Conservation (phyloP, 1,139 yeast genomes). For the Trichomonascaceae sp. region DNA sequence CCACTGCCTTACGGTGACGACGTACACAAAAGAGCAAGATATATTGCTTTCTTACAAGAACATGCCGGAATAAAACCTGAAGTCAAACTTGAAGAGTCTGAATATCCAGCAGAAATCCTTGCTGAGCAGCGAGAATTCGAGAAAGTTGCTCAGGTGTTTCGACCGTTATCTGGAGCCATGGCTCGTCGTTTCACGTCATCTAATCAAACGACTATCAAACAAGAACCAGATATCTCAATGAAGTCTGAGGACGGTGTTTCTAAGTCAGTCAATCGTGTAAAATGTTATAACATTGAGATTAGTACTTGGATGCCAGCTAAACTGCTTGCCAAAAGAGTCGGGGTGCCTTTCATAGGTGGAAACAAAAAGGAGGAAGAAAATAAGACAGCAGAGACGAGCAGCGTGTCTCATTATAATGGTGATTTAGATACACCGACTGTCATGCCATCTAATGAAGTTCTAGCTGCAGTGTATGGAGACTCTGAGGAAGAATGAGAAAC, state of each 20-base stretch:
- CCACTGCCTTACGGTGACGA: slow-evolving; percentile 10
- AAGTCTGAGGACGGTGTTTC: background rate
- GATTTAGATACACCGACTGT: background rate
- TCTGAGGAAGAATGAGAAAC: background rate
- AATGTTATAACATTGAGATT: slow-evolving; percentile 22
- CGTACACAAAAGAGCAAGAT: slow-evolving; percentile 13
- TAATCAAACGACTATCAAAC: background rate
- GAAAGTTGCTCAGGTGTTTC: slow-evolving; percentile 27
- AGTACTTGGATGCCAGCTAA: slow-evolving; percentile 23
- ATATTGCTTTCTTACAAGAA: slow-evolving; percentile 11
- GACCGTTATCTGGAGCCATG: slow-evolving; percentile 26
- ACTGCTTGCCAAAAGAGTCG: slow-evolving; percentile 28
- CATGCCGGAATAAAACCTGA: slow-evolving; percentile 10
- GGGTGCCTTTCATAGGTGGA: slow-evolving; percentile 13
- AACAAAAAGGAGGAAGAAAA: slow-evolving; percentile 3
- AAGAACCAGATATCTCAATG: background rate
- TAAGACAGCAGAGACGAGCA: background rate
- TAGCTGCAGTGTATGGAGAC: background rate
- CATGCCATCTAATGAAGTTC: background rate
- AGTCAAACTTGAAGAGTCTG: slow-evolving; percentile 4
- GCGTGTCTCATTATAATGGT: background rate
- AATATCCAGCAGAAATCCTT: background rate
- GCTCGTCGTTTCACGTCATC: slow-evolving; percentile 21
- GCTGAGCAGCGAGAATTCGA: slow-evolving; percentile 25
- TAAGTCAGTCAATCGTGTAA: background rate